Base-by-base conservation (phyloP, 2,329 filamentous ascomycete species). In the Aspergillus piperis region DNA sequence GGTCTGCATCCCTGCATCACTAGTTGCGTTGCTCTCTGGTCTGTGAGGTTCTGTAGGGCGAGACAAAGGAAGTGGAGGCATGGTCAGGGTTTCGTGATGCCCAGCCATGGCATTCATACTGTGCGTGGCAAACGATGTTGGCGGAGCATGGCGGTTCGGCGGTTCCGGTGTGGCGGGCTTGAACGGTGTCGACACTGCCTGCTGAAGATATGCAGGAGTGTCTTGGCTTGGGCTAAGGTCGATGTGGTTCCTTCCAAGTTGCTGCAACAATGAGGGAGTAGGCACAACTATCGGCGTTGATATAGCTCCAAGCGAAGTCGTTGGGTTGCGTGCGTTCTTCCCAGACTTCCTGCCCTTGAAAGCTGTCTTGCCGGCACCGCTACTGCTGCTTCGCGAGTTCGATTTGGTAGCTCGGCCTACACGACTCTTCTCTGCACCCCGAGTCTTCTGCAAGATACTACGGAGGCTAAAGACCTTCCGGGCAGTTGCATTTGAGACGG, bases 381-480 rank as follows among this genome's bases (percentile, higher is more conserved):
- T 11, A 27, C 10, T n/a, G 25, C 17, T 30, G 47, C 25, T 11
- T 17, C 8, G n/a, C n/a, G 11, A 44, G 13, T 44, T 44, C 19
- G 19, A 44, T 50, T 30, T n/a, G 38, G 11, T 11, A 27, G 21
- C 42, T 11, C 15, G 21, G 19, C 32, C 32, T 8, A 27, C 15
- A 25, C 11, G 19, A 17, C 23, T 52, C 19, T 65, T 66, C 3
- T 64, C 62, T 8, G 47, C 15, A 15, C 44, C 21, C 21, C 61
- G 62, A 38, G 55, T 38, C 41, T 64, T 67, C n/a, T 50, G 23
- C 56, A 68, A 65, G 2, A 69, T 68, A 52, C 58, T 66, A 3
- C 66, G 67, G 50, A 70, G 60, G 23, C 64, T 62, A 23, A 55
- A 67, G 13, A 65, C 36, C 32, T 63, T 61, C 13, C 64, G 57